phyloP scores from a whole-genome alignment of 2,329 filamentous ascomycete species.

The Knufia petricola region DNA sequence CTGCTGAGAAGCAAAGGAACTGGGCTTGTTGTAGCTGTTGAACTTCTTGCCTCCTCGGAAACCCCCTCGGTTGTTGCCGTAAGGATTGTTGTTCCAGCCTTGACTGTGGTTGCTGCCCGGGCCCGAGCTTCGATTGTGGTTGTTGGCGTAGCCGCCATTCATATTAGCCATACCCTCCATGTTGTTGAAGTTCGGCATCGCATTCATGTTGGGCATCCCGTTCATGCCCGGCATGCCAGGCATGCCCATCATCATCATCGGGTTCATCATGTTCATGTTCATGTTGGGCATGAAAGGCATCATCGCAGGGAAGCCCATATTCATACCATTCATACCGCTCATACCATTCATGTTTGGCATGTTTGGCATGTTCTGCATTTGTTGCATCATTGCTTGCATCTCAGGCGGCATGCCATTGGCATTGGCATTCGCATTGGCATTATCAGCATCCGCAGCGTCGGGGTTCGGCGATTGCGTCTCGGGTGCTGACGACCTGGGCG shows the following conservation, averaged over 20 bases:
- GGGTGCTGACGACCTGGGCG: slow-evolving; percentile 30
- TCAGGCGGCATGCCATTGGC: slow-evolving; percentile 27
- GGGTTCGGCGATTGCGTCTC: neutral
- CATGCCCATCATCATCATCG: slow-evolving; percentile 16
- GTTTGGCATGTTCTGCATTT: slow-evolving; percentile 13
- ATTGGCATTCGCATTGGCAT: slow-evolving; percentile 19
- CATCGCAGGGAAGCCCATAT: neutral
- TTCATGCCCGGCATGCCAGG: slow-evolving; percentile 19
- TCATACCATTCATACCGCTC: slow-evolving; percentile 1
- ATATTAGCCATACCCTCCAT: slow-evolving; percentile 31
- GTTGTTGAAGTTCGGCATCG: slow-evolving; percentile 20
- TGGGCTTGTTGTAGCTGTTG: slow-evolving; percentile 12
- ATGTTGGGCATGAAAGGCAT: neutral
- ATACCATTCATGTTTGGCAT: slow-evolving; percentile 3
- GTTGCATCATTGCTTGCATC: slow-evolving; percentile 22
- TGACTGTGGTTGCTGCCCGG: slow-evolving; percentile 21
- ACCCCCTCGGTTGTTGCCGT: slow-evolving; percentile 15
- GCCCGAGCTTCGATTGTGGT: slow-evolving; percentile 25
- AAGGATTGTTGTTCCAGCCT: slow-evolving; percentile 27
- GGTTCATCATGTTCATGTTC: neutral
- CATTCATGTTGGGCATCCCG: slow-evolving; percentile 38
- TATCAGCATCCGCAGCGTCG: neutral
- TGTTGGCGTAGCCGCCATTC: slow-evolving; percentile 26
- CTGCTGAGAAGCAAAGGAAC: slow-evolving; percentile 21
- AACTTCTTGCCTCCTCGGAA: slow-evolving; percentile 10